Base-by-base conservation (phyloP, 1,139 yeast species). In the Geotrichum aggregatum region DNA sequence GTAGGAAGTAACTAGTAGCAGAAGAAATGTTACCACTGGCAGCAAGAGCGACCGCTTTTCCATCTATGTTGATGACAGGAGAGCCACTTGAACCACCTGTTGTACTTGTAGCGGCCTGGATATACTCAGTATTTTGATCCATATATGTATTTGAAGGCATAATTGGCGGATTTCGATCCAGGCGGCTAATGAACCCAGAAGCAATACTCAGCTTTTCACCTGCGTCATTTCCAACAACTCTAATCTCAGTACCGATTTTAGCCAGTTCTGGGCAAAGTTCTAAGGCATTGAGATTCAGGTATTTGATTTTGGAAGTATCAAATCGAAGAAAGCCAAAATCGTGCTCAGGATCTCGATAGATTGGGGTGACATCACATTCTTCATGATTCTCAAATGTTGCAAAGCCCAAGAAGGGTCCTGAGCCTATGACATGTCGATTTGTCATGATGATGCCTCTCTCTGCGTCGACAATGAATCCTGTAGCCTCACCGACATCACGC, bases 11-110 rank as follows among this genome's bases (percentile, higher is more conserved):
- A 71, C 89, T 96, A 0, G 97, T 91, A 0, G 96, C 87, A 0
- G 97, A 91, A 60, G 86, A 94, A 1, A 89, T 80, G 11, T 87
- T 81, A 4, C 97, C 97, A 60, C 97, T 97, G 0, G 97, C 97
- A 70, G 91, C 96, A 56, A 91, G 73, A 0, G 97, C 97, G 28
- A 91, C 87, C 0, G 91, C 96, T 62, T 80, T 73, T 1, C 97
- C 97, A 61, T 87, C 85, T 50, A 85, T 82, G 66, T 88, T 80
- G 7, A 91, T 95, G 21, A 91, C 98, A 0, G 98, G 97, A 1
- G 96, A 88, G 3, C 98, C 98, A 49, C 95, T 84, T 1, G 96
- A 88, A 0, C 97, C 97, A 38, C 97, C 97, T 10, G 95, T 84
- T 0, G 97, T 96, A 59, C 91, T 80, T 0, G 97, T 96, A 14